A percentile compares a stretch with the other conserved stretches of the same genome.
Evolutionary conservation across 805 yeast species (phyloP).

Genomic region (Starmerella bombi): DNA sequence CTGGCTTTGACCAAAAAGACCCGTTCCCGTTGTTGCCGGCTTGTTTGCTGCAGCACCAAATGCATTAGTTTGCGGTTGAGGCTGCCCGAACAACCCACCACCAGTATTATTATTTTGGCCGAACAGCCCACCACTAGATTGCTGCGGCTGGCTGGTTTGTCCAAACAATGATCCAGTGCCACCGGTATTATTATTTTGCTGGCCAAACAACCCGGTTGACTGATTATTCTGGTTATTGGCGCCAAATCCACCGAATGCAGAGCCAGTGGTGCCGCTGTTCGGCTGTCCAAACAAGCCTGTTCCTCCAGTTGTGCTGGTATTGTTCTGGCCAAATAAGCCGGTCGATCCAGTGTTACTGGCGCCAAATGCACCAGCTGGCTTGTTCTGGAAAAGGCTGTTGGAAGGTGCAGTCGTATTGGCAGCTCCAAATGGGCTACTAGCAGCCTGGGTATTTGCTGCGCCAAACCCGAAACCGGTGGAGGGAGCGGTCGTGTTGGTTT

Average conservation of each 20-base stretch:
- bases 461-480: slow-evolving; percentile 11
- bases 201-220: slow-evolving; percentile 1
- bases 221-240: not conserved
- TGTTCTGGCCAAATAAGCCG: slow-evolving; percentile 5
- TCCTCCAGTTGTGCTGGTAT: slow-evolving; percentile 1
- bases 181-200: not conserved
- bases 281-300: slow-evolving; percentile 26
- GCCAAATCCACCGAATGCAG: slow-evolving; percentile 16
- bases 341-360: not conserved
- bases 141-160: not conserved
- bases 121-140: not conserved
- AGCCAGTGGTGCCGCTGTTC: slow-evolving; percentile 2
- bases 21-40: slow-evolving; percentile 10
- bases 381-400: slow-evolving; percentile 18
- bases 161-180: slow-evolving; percentile 7
- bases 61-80: not conserved
- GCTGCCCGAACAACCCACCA: not conserved
- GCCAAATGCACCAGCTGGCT: slow-evolving; percentile 3
- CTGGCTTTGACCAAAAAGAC: slow-evolving; percentile 1
- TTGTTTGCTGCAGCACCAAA: not conserved
- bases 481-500: slow-evolving; percentile 12
- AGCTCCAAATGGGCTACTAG: slow-evolving; percentile 25
- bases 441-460: slow-evolving; percentile 5
- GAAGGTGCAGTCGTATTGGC: slow-evolving; percentile 5
- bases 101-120: not conserved